A percentile compares a stretch with the other conserved stretches of the same genome.
phyloP scores from a whole-genome alignment of 139 green algal genomes.

The Haematococcus lacustris region DNA sequence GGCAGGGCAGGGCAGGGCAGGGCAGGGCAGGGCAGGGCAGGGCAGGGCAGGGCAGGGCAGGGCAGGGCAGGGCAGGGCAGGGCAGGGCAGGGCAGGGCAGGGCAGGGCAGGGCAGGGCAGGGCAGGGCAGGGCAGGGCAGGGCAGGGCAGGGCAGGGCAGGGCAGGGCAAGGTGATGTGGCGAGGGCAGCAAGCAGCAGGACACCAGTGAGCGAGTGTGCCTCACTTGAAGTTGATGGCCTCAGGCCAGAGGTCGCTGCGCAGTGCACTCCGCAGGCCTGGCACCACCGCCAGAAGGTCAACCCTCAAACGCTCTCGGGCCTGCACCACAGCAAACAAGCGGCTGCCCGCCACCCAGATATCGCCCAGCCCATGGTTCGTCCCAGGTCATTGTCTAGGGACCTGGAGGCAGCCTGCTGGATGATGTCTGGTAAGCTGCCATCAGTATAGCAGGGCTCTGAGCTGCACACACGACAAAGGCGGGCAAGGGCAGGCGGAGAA shows the following conservation, averaged over 20 bases:
- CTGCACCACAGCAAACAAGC: conserved; percentile 3
- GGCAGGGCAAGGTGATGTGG: background rate
- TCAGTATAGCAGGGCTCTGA: background rate
- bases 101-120: too few species aligned
- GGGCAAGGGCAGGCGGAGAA: too few species aligned
- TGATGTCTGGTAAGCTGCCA: background rate
- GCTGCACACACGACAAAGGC: background rate
- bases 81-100: background rate
- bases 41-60: background rate
- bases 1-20: background rate
- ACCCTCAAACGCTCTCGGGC: conserved; percentile 35
- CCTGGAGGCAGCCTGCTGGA: background rate
- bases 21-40: background rate
- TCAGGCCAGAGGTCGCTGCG: conserved; percentile 51
- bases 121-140: too few species aligned
- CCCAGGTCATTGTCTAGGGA: too few species aligned
- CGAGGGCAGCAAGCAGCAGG: background rate
- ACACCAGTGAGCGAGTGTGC: background rate
- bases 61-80: background rate
- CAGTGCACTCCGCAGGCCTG: conserved; percentile 42
- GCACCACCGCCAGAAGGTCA: conserved; percentile 42
- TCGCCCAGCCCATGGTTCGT: too few species aligned
- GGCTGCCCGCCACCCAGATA: too few species aligned
- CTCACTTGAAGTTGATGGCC: conserved; percentile 56
- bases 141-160: too few species aligned